Conservation (phyloP, 2,329 filamentous ascomycete species). For the Sporothrix mexicana region DNA sequence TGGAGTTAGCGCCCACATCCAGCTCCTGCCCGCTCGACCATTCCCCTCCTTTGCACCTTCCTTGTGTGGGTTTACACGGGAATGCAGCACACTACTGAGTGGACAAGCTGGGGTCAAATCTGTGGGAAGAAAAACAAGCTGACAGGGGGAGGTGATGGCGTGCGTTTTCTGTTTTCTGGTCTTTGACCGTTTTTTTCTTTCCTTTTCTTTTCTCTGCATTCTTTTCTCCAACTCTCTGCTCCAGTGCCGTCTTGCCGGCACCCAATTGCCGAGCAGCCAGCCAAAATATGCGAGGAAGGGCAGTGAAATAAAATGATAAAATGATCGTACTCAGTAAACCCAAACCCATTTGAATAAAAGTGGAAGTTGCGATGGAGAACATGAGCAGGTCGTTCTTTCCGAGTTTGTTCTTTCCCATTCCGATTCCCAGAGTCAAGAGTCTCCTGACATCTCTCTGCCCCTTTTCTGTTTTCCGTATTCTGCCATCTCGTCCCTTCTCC, state of each 20-base stretch:
- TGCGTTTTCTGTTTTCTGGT: too few relatives aligned
- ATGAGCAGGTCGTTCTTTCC: slow-evolving; percentile 2
- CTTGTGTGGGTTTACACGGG: slow-evolving; percentile 15
- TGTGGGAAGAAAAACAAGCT: not conserved
- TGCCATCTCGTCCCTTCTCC: not conserved
- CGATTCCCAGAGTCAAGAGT: not conserved
- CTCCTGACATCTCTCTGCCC: not conserved
- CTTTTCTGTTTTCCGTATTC: not conserved
- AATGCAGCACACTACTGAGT: not conserved
- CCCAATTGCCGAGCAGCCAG: slow-evolving; percentile 25
- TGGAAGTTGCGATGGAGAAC: slow-evolving; percentile 12
- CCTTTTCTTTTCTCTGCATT: not conserved
- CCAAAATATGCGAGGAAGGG: not conserved
- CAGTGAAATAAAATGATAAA: not conserved
- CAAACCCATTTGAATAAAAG: not conserved
- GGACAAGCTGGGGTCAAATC: not conserved
- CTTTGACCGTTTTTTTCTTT: not conserved
- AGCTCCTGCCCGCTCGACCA: not conserved
- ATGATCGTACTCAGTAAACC: too few relatives aligned
- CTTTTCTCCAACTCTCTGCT: not conserved
- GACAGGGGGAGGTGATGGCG: not conserved
- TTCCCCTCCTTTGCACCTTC: slow-evolving; percentile 20
- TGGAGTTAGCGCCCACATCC: slow-evolving; percentile 3
- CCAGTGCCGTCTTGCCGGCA: slow-evolving; percentile 22
- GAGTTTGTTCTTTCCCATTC: slow-evolving; percentile 4